Evolutionary conservation across 225 moss, liverwort and hornwort species (phyloP).

Genomic region (Neckera pumila): DNA sequence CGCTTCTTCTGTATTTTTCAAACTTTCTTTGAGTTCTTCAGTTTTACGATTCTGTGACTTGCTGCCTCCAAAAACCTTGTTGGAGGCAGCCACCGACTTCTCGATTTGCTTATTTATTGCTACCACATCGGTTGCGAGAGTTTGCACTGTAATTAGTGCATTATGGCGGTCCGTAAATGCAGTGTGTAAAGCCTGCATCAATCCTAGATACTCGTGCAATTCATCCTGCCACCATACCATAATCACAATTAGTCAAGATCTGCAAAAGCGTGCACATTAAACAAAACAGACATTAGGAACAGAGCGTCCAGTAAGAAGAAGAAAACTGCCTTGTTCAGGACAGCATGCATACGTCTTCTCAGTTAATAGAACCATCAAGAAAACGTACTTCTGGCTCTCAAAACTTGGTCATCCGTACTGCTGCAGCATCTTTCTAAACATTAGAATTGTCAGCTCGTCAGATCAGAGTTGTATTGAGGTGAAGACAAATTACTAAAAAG

Average conservation of each 20-base stretch:
- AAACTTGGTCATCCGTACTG: neutral
- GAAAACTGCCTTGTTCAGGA: neutral
- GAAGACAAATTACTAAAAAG: neutral
- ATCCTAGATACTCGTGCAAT: slow-evolving; percentile 91
- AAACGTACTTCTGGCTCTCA: neutral
- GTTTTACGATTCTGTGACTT: slow-evolving; percentile 70
- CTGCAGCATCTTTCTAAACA: neutral
- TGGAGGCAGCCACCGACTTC: slow-evolving; percentile 70
- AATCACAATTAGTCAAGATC: neutral
- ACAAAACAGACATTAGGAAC: neutral
- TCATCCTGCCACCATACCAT: slow-evolving; percentile 65
- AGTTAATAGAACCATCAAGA: neutral
- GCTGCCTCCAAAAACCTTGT: slow-evolving; percentile 89
- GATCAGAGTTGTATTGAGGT: neutral
- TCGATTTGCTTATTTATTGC: slow-evolving; percentile 65
- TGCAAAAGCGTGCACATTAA: neutral
- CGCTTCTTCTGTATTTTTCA: slow-evolving; percentile 69
- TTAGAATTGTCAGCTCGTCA: neutral
- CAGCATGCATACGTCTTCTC: neutral
- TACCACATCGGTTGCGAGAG: slow-evolving; percentile 71
- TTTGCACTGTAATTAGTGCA: slow-evolving; percentile 89
- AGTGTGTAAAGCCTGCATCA: slow-evolving; percentile 89
- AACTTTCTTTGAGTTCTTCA: slow-evolving; percentile 73
- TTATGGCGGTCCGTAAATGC: slow-evolving; percentile 74
- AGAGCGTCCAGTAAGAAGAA: neutral